Conservation (phyloP, 331 rosid genomes). For the Pyrus hybrid region DNA sequence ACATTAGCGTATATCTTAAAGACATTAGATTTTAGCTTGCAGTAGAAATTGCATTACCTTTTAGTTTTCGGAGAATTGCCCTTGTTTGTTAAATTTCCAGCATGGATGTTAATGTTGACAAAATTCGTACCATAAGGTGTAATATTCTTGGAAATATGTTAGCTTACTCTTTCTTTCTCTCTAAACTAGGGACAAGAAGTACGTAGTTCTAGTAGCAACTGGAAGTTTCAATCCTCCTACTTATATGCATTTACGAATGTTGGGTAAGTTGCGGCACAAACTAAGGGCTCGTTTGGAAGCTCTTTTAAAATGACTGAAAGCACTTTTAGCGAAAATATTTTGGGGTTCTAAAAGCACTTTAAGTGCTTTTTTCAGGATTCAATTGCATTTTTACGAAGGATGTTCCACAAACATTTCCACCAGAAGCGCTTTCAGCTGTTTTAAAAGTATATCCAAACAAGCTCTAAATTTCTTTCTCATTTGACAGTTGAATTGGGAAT, state of each 20-base stretch:
- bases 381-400: too few species aligned
- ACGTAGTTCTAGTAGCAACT: slow-evolving; percentile 65
- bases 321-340: too few species aligned
- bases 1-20: neutral
- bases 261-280: slow-evolving; percentile 44
- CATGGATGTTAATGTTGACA: neutral
- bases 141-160: neutral
- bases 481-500: neutral
- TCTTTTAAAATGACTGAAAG: too few species aligned
- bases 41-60: neutral
- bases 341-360: too few species aligned
- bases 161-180: neutral
- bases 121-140: neutral
- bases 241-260: slow-evolving; percentile 88
- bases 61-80: neutral
- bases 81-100: neutral
- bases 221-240: slow-evolving; percentile 99
- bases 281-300: neutral
- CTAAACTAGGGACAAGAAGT: slow-evolving; percentile 39
- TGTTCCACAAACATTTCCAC: too few species aligned
- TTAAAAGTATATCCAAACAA: too few species aligned
- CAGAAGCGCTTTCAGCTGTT: too few species aligned
- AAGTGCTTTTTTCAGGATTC: too few species aligned
- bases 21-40: neutral
- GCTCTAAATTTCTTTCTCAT: neutral